Evolutionary conservation across 345 rosid genomes (phyloP), one percentile per base, ranked within the genome.

Genomic region (Xanthoceras sorbifolium): DNA sequence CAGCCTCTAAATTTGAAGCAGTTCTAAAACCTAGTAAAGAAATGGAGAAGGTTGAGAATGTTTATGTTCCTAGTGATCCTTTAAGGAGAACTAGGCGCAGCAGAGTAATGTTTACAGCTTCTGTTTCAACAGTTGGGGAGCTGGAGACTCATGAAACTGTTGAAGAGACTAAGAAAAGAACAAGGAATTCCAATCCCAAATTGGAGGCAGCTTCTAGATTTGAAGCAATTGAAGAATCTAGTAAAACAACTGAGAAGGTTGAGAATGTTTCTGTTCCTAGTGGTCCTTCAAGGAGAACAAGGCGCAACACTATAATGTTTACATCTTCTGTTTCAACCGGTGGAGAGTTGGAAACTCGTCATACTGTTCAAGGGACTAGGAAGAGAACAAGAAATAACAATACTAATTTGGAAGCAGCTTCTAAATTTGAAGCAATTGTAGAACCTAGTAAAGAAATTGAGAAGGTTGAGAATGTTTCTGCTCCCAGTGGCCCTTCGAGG

Each of bases 241-340:
- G 31, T 34, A 42, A 63, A 57, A 69, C 69, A 61, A 5, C 9
- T 69, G 79, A 73, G 59, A 78, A 32, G 76, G 83, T 52, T 32
- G 18, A 25, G 44, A 9, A 17, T 18, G 64, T 20, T 52, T n/a
- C 52, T 23, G 1, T 61, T 71, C 32, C 74, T 9, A 62, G 48
- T 61, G 44, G 71, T 10, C 63, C 59, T 28, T 69, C 31, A 5
- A 82, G 85, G 67, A 76, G 83, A 79, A 82, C 75, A 60, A 83
- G 84, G 57, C 67, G 83, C 38, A 75, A 63, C 52, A 72, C 76
- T 79, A 57, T 63, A 40, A 38, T 72, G 20, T 67, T 62, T 9
- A 81, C 17, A 40, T 28, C 85, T 29, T 48, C 71, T 22, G 71
- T 60, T 73, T 40, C 60, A 3, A 14, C 36, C 42, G 61, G 25